Evolutionary conservation across 352 stramenopile species (phyloP).

Genomic region (Phytophthora aleatoria): DNA sequence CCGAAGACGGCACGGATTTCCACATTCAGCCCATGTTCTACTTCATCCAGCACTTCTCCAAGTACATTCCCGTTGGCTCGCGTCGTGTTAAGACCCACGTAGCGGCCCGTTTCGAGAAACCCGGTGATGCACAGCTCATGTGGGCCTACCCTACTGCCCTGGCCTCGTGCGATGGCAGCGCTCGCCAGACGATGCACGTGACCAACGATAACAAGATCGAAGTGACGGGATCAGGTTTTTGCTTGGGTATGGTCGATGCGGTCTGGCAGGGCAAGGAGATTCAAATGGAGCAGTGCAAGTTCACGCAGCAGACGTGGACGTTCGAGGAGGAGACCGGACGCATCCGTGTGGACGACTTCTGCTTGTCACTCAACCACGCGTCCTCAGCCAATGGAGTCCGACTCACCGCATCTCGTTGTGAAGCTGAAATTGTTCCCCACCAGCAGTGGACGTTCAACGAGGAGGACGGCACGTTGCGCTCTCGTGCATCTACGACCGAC

Average conservation of each 20-base stretch:
- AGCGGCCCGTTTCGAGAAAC: conserved; percentile 46
- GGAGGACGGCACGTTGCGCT: conserved; percentile 52
- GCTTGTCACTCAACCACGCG: conserved; percentile 64
- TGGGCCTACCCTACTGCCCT: conserved; percentile 53
- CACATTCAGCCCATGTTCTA: conserved; percentile 89
- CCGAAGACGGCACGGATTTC: conserved; percentile 60
- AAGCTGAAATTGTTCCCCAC: conserved; percentile 30
- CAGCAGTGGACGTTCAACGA: conserved; percentile 65
- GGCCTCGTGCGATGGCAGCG: conserved; percentile 58
- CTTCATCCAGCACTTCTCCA: conserved; percentile 90
- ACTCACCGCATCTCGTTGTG: conserved; percentile 50
- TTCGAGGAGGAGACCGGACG: conserved; percentile 44
- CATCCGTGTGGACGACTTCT: conserved; percentile 62
- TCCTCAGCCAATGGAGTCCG: conserved; percentile 51
- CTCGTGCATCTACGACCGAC: conserved; percentile 30
- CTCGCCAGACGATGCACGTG: conserved; percentile 55
- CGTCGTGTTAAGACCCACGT: conserved; percentile 59
- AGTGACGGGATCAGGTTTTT: conserved; percentile 56
- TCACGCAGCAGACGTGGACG: conserved; percentile 65
- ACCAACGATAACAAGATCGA: conserved; percentile 71
- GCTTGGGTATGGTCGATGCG: conserved; percentile 46
- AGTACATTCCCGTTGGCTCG: conserved; percentile 76
- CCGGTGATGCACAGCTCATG: conserved; percentile 60
- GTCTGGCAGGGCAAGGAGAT: conserved; percentile 59
- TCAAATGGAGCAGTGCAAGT: conserved; percentile 64